Evolutionary conservation across 495 filamentous ascomycete genomes (phyloP).

Genomic region (Trichocladium antarcticum): DNA sequence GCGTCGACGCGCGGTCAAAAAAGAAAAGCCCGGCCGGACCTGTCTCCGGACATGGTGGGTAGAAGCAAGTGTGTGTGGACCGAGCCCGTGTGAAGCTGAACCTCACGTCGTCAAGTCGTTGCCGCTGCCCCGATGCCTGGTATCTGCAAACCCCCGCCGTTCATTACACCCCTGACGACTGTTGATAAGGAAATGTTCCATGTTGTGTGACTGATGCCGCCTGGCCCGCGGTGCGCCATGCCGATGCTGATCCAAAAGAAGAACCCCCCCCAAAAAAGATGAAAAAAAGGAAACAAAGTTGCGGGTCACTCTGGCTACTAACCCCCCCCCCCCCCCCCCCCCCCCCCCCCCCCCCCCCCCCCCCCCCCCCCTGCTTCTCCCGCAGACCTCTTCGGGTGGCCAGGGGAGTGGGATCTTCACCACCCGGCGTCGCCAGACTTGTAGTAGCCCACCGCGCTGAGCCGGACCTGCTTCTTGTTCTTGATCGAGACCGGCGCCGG

Average conservation of each 20-base stretch:
- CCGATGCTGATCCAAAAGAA: too few species aligned
- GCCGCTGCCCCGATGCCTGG: background rate
- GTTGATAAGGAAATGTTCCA: background rate
- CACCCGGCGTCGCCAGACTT: conserved; percentile 29
- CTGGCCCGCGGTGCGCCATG: too few species aligned
- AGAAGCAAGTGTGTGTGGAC: background rate
- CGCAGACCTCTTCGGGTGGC: too few species aligned
- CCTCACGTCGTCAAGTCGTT: conserved; percentile 2
- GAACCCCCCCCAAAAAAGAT: too few species aligned
- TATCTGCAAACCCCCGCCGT: background rate
- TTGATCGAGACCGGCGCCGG: conserved; percentile 24
- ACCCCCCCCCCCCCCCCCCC: too few species aligned
- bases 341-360: too few species aligned
- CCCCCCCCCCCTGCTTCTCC: too few species aligned
- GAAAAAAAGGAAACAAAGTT: too few species aligned
- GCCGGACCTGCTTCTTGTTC: conserved; percentile 35
- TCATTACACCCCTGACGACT: background rate
- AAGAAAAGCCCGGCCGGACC: background rate
- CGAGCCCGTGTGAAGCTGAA: background rate
- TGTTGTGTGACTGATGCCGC: background rate
- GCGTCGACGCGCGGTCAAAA: too few species aligned
- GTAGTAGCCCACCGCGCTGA: conserved; percentile 37
- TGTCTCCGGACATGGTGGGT: background rate
- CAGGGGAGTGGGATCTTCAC: conserved; percentile 29
- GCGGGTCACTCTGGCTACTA: too few species aligned